phyloP scores from a whole-genome alignment of 164 flowering plant species.

The Kalanchoe fedtschenkoi region DNA sequence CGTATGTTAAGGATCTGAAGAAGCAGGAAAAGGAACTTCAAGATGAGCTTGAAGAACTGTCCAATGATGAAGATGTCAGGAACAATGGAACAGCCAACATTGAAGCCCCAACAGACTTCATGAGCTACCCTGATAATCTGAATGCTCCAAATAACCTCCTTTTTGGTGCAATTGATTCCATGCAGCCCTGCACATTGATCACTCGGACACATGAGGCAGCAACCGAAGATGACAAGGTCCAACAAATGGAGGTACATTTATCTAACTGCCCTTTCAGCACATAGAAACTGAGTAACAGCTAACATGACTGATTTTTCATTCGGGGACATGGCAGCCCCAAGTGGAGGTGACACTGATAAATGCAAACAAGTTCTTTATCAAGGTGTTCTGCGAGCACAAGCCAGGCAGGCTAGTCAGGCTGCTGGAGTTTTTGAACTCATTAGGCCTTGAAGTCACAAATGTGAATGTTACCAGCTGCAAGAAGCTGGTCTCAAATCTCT shows the following conservation, averaged over 20 bases:
- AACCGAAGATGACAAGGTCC: slow-evolving; percentile 5
- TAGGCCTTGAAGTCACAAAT: slow-evolving; percentile 1
- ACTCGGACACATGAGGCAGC: neutral
- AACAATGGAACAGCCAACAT: neutral
- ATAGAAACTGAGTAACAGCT: neutral
- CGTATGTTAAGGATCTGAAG: slow-evolving; percentile 36
- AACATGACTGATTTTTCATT: neutral
- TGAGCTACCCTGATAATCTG: neutral
- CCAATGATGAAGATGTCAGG: neutral
- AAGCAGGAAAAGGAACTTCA: slow-evolving; percentile 20
- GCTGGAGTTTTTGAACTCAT: slow-evolving; percentile 2
- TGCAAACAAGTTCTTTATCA: slow-evolving; percentile 1
- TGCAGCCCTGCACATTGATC: neutral
- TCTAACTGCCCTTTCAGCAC: neutral
- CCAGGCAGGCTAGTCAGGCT: slow-evolving; percentile 4
- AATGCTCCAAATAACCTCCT: neutral
- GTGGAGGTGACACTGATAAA: slow-evolving; percentile 7
- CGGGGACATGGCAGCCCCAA: slow-evolving; percentile 1
- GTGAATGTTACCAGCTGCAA: slow-evolving; percentile 6
- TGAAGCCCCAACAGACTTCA: neutral
- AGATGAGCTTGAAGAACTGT: slow-evolving; percentile 29
- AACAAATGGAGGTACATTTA: slow-evolving; percentile 7
- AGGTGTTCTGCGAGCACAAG: slow-evolving; percentile 7
- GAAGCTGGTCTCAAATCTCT: slow-evolving; percentile 6
- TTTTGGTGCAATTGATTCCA: neutral